Evolutionary conservation across 2,329 filamentous ascomycete species (phyloP), one percentile per base, ranked within the genome.

Genomic region (Sporothrix dimorphospora): DNA sequence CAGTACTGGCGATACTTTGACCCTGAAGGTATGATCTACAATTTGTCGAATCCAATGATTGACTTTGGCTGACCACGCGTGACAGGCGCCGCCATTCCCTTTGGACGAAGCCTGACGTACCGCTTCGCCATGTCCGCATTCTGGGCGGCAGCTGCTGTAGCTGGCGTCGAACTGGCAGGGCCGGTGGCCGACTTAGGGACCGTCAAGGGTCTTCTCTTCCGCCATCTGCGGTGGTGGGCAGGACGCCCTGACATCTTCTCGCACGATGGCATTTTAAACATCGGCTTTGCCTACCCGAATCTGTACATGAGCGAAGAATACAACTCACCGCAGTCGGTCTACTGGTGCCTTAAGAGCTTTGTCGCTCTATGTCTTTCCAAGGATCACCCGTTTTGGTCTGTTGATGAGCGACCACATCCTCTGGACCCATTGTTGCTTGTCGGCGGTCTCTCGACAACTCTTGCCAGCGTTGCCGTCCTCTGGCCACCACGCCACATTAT

Each of bases 301-400:
- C 86, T 86, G 82, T 88, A 84, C 75, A 82, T 88, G 81, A 80
- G 80, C 49, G 86, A 88, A 75, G 84, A 87, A 73, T 88, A 88
- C 76, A 88, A 88, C 75, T 88, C 86, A 1, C 85, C 86, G 0
- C 86, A 88, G 72, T 87, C 85, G 0, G 80, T 82, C 0, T 88
- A 88, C 75, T 88, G 86, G 86, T 83, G 81, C 6, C 77, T 87
- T 21, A 88, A 88, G 72, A 82, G 83, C 0, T 81, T 88, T 4
- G 78, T 86, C 0, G 81, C 80, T 0, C 76, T 86, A 0, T 80
- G 78, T 0, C 71, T 88, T 0, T 73, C 79, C 0, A 72, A 76
- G 2, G 73, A 76, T 0, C 40, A 65, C 27, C 11, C 12, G 2
- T 65, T 65, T 8, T 65, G 59, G 59, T 65, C 38, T 2, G 40